phyloP scores from a whole-genome alignment of 2,329 filamentous ascomycete genomes.

The Ilyonectria mors-panacis region DNA sequence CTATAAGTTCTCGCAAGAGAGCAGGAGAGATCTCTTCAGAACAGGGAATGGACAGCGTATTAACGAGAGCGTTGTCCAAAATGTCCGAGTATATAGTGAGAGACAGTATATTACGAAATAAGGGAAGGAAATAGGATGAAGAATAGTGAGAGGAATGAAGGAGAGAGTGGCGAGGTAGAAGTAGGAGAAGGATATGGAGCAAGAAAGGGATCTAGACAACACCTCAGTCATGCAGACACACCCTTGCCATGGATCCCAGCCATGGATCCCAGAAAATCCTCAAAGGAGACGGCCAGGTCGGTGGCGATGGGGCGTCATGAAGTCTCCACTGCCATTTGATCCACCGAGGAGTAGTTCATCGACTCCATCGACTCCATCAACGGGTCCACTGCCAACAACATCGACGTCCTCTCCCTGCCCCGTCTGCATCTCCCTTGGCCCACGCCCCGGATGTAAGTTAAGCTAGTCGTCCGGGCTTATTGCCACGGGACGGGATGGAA shows the following conservation, averaged over 20 bases:
- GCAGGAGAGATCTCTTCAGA: conserved; percentile 4
- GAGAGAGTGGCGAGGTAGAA: conserved; percentile 23
- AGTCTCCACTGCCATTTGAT: conserved; percentile 27
- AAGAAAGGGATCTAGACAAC: conserved; percentile 30
- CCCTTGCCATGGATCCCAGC: conserved; percentile 28
- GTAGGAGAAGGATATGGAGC: conserved; percentile 8
- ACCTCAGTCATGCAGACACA: conserved; percentile 38
- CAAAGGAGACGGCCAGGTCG: background rate
- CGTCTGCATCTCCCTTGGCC: background rate
- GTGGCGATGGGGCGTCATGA: conserved; percentile 30
- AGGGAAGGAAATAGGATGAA: background rate
- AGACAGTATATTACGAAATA: conserved; percentile 12
- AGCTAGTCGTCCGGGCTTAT: background rate
- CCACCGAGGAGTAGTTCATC: conserved; percentile 19
- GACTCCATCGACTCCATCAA: conserved; percentile 18
- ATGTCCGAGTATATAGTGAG: conserved; percentile 9
- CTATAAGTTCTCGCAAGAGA: too few relatives aligned
- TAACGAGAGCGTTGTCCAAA: conserved; percentile 37
- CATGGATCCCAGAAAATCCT: background rate
- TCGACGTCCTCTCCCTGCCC: conserved; percentile 3
- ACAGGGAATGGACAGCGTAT: conserved; percentile 7
- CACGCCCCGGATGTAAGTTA: background rate
- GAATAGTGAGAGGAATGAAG: conserved; percentile 5
- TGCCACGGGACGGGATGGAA: background rate
- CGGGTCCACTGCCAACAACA: conserved; percentile 29